These are phyloP conservation scores for Fusarium sp. DNA, from an alignment of 2,329 filamentous ascomycete genomes.

Conservation along the genomic window DNA sequence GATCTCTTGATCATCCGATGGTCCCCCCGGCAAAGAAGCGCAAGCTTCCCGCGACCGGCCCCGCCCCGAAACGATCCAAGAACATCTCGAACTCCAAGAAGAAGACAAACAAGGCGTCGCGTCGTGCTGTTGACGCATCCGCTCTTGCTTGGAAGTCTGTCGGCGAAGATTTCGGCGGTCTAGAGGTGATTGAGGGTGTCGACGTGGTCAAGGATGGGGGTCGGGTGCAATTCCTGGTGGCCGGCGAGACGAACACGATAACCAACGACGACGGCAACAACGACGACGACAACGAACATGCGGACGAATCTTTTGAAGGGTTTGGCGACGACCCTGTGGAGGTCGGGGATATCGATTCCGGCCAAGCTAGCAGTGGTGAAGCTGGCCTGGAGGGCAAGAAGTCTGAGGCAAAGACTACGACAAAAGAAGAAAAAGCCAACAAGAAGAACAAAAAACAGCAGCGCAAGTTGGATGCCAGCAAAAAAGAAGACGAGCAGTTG, in stretches of 20 bases:
- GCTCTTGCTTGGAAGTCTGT: constrained; percentile 76
- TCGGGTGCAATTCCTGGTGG: constrained; percentile 67
- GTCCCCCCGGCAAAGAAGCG: constrained; percentile 52
- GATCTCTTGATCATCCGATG: constrained; percentile 42
- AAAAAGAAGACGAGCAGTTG: constrained; percentile 47
- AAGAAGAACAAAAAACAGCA: constrained; percentile 41
- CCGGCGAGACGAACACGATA: constrained; percentile 55
- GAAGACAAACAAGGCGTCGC: constrained; percentile 41
- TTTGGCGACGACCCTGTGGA: constrained; percentile 65
- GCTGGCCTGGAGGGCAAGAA: constrained; percentile 46
- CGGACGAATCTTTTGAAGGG: constrained; percentile 72
- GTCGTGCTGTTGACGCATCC: constrained; percentile 56
- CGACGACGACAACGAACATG: constrained; percentile 42
- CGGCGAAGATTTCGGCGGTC: constrained; percentile 91
- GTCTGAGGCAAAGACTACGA: constrained; percentile 46
- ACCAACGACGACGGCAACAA: constrained; percentile 16
- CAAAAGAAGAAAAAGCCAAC: constrained; percentile 43
- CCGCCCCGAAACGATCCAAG: constrained; percentile 54
- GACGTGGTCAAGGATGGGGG: constrained; percentile 79
- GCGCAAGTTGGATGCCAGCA: constrained; percentile 49
- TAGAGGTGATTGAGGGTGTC: constrained; percentile 93
- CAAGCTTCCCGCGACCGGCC: constrained; percentile 51
- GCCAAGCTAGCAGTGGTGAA: constrained; percentile 48
- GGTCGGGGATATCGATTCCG: constrained; percentile 48
- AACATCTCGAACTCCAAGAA: constrained; percentile 39